Evolutionary conservation across 108 stramenopile species (phyloP).

Genomic region (Asterionellopsis glacialis): DNA sequence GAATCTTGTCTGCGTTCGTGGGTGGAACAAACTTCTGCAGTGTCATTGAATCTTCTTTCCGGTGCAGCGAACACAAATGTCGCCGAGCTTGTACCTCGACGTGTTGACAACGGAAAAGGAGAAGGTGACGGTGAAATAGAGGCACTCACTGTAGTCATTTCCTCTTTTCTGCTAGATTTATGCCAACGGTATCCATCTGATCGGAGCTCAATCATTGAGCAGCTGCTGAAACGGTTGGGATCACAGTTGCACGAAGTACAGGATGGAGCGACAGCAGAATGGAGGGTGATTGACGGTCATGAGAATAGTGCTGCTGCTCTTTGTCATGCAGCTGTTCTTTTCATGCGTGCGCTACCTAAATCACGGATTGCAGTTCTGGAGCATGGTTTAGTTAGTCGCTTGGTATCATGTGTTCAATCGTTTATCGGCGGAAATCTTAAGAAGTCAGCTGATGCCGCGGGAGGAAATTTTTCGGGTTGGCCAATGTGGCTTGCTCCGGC

Average conservation of each 20-base stretch:
- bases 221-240: slow-evolving; percentile 37
- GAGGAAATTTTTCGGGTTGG: slow-evolving; percentile 31
- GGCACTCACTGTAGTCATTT: slow-evolving; percentile 64
- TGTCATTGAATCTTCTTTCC: slow-evolving; percentile 6
- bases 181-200: slow-evolving; percentile 48
- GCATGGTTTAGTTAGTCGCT: slow-evolving; percentile 36
- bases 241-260: slow-evolving; percentile 13
- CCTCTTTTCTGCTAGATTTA: slow-evolving; percentile 65
- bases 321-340: slow-evolving; percentile 62
- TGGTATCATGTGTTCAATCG: slow-evolving; percentile 43
- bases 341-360: slow-evolving; percentile 63
- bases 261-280: background rate
- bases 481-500: slow-evolving; percentile 69
- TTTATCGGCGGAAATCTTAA: background rate
- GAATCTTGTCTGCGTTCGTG: slow-evolving; percentile 1
- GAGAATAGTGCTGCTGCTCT: slow-evolving; percentile 42
- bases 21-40: slow-evolving; percentile 5
- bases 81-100: too few species aligned
- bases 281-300: slow-evolving; percentile 7
- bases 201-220: slow-evolving; percentile 26
- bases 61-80: background rate
- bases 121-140: slow-evolving; percentile 49
- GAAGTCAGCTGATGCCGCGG: slow-evolving; percentile 11
- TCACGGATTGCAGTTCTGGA: slow-evolving; percentile 49
- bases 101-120: too few species aligned